phyloP scores from a whole-genome alignment of 352 stramenopile genomes.

The Globisporangium heterothallicum region DNA sequence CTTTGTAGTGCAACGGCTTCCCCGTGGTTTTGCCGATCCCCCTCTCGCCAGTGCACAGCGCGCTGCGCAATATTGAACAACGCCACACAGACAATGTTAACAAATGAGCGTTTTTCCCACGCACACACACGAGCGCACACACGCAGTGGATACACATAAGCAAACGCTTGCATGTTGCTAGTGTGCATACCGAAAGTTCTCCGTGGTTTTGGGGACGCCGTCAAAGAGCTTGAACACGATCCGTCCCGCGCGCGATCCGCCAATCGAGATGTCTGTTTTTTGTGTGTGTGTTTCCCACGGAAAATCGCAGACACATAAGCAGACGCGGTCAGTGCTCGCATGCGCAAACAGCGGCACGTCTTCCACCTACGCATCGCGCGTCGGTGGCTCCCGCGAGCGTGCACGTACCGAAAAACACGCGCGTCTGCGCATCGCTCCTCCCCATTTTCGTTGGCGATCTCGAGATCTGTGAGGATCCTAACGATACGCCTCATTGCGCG shows the following conservation, averaged over 20 bases:
- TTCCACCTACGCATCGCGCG: too few species aligned
- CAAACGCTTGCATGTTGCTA: too few species aligned
- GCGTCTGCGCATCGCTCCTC: not conserved
- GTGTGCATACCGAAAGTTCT: constrained; percentile 74
- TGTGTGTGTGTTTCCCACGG: not conserved
- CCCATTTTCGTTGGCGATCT: too few species aligned
- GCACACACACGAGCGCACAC: not conserved
- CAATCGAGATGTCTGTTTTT: constrained; percentile 87
- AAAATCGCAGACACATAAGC: not conserved
- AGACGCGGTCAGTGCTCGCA: not conserved
- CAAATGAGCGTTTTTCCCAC: not conserved
- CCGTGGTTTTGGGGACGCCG: constrained; percentile 47
- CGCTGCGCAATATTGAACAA: constrained; percentile 11
- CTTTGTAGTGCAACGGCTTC: constrained; percentile 60
- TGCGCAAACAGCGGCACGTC: not conserved
- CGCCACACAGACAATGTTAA: not conserved
- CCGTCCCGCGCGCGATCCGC: constrained; percentile 56
- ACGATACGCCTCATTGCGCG: too few species aligned
- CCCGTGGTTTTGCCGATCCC: constrained; percentile 55
- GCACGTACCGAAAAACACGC: not conserved
- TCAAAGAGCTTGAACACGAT: constrained; percentile 64
- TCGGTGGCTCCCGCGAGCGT: too few species aligned
- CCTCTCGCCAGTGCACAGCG: constrained; percentile 63
- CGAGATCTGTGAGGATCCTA: too few species aligned
- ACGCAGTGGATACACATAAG: too few species aligned